Percentiles rank a stretch among this genome's conserved stretches.
Conservation (phyloP, 1,284 basidiomycete species). For the Leccinum solheimii region DNA sequence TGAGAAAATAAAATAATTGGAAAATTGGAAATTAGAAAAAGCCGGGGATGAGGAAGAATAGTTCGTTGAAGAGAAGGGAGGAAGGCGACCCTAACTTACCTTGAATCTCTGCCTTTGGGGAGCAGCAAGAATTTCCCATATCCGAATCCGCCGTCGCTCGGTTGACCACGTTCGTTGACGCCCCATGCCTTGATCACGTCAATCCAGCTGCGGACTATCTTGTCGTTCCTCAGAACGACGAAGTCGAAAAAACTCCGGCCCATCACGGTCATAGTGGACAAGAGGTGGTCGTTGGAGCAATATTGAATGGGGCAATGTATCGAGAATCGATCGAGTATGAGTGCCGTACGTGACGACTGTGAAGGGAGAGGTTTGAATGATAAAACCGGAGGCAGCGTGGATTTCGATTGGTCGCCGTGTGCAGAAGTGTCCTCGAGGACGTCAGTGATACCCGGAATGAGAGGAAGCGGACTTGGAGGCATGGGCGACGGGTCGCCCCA, state of each 20-base stretch:
- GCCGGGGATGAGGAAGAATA: neutral
- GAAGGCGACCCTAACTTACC: conserved; percentile 34
- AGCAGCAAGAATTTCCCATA: conserved; percentile 66
- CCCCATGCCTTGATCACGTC: conserved; percentile 75
- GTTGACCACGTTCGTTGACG: conserved; percentile 75
- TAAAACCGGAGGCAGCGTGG: conserved; percentile 31
- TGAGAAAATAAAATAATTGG: conserved; percentile 3
- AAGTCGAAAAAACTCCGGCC: conserved; percentile 75
- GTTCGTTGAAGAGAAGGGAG: neutral
- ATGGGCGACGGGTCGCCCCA: conserved; percentile 74
- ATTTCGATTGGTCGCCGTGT: conserved; percentile 3
- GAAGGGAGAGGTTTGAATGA: conserved; percentile 59
- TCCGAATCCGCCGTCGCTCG: conserved; percentile 77
- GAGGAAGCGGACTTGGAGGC: conserved; percentile 45
- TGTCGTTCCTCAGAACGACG: conserved; percentile 60
- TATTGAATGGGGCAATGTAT: conserved; percentile 61
- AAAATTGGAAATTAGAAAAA: neutral
- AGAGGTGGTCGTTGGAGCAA: conserved; percentile 67
- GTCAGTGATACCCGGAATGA: conserved; percentile 20
- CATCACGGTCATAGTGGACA: conserved; percentile 56
- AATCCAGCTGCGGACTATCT: conserved; percentile 65
- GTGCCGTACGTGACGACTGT: conserved; percentile 66
- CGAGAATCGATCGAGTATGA: conserved; percentile 75
- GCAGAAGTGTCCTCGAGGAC: conserved; percentile 5
- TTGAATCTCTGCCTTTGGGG: conserved; percentile 58